Conservation (phyloP, 2,329 filamentous ascomycete species). For the Chrysosporium keratinophilum region DNA sequence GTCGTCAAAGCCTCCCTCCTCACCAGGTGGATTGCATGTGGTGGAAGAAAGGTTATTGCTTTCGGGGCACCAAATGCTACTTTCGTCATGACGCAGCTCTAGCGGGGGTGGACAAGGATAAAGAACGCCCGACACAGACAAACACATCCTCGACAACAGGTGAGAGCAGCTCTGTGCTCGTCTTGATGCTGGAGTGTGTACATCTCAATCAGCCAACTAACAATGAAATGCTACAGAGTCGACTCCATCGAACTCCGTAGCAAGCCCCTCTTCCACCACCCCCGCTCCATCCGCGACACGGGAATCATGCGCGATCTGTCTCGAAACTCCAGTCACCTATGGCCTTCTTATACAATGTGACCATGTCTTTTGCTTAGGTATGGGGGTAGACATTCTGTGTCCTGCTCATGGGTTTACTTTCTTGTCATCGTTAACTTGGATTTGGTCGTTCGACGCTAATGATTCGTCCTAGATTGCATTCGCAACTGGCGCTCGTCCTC, state of each 20-base stretch:
- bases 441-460: neutral
- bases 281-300: neutral
- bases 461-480: constrained; percentile 20
- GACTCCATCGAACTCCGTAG: neutral
- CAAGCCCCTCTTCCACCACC: neutral
- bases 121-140: neutral
- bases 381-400: neutral
- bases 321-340: constrained; percentile 22
- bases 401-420: neutral
- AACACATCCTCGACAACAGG: neutral
- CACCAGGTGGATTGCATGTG: constrained; percentile 20
- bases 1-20: constrained; percentile 4
- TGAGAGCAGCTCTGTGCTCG: neutral
- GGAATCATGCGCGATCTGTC: constrained; percentile 23
- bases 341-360: constrained; percentile 23
- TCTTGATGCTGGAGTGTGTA: neutral
- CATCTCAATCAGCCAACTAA: neutral
- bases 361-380: constrained; percentile 26
- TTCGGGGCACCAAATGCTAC: constrained; percentile 19
- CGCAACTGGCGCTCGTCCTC: constrained; percentile 22
- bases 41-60: constrained; percentile 22
- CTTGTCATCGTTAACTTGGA: neutral
- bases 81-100: constrained; percentile 20
- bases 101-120: constrained; percentile 15
- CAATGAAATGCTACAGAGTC: neutral